Percentiles rank a stretch among this genome's conserved stretches.
These are phyloP conservation scores for Wickerhamomyces rabaulensis DNA, from an alignment of 805 yeast species.

Conservation along the genomic window DNA sequence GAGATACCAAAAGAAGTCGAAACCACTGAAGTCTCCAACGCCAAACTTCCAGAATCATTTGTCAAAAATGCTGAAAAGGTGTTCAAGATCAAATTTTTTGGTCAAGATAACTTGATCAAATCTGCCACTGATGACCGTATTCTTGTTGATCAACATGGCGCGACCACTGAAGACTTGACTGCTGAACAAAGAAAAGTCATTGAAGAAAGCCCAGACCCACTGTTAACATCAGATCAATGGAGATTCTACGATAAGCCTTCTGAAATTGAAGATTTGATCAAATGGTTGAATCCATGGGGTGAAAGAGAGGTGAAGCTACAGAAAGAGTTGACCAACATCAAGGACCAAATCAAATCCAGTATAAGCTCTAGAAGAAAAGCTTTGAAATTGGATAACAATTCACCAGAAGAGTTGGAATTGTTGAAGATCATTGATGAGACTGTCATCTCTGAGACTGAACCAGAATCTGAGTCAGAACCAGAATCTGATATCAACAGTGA, in stretches of 20 bases:
- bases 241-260: constrained; percentile 56
- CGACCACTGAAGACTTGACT: constrained; percentile 19
- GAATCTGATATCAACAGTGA: constrained; percentile 13
- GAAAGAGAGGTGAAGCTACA: constrained; percentile 59
- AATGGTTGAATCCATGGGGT: constrained; percentile 77
- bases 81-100: constrained; percentile 19
- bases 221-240: constrained; percentile 58
- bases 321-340: constrained; percentile 52
- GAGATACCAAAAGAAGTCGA: constrained; percentile 16
- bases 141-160: constrained; percentile 34
- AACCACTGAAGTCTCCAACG: constrained; percentile 4
- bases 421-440: constrained; percentile 35
- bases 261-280: constrained; percentile 49
- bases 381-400: constrained; percentile 36
- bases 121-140: constrained; percentile 40
- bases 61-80: constrained; percentile 15
- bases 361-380: constrained; percentile 56
- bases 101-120: constrained; percentile 49
- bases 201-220: constrained; percentile 59
- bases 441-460: constrained; percentile 29
- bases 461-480: constrained; percentile 16
- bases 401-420: constrained; percentile 38
- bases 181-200: constrained; percentile 51
- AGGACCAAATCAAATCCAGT: constrained; percentile 48
- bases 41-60: constrained; percentile 13